Percentiles rank a stretch among this genome's conserved stretches.
These are phyloP conservation scores for Penicillium verrucosum DNA, from an alignment of 2,329 filamentous ascomycete genomes.

Conservation along the genomic window DNA sequence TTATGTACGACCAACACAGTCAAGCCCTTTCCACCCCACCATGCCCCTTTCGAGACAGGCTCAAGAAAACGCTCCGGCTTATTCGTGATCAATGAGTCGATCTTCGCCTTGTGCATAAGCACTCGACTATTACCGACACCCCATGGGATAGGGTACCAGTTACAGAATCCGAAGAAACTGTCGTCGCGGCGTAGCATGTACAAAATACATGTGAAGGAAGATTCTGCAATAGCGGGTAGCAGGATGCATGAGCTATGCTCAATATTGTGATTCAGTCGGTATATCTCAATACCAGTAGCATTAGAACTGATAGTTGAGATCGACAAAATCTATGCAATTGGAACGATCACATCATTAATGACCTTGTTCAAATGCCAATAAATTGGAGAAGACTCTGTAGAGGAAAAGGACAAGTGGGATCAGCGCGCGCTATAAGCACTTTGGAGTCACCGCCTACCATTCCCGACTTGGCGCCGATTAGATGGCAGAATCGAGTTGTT, in stretches of 20 bases:
- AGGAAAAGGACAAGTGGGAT: not conserved
- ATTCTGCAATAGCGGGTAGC: not conserved
- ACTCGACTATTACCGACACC: constrained; percentile 68
- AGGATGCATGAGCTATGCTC: not conserved
- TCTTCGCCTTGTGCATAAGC: constrained; percentile 73
- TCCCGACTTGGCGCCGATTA: constrained; percentile 3
- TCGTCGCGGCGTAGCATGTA: constrained; percentile 49
- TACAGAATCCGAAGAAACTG: constrained; percentile 53
- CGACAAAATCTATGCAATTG: not conserved
- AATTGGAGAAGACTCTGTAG: not conserved
- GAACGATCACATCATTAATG: constrained; percentile 9
- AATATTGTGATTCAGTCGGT: not conserved
- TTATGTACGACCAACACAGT: constrained; percentile 87
- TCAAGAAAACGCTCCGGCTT: constrained; percentile 97
- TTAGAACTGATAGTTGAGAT: not conserved
- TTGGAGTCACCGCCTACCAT: not conserved
- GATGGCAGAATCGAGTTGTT: constrained; percentile 4
- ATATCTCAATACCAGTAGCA: not conserved
- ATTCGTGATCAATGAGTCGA: constrained; percentile 75
- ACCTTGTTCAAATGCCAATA: not conserved
- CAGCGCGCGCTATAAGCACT: not conserved
- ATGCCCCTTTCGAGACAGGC: constrained; percentile 71
- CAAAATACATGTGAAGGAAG: not conserved
- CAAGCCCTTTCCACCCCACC: constrained; percentile 89
- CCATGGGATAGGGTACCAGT: constrained; percentile 62